These are phyloP conservation scores for Micractinium sp. DNA, from an alignment of 139 green algal genomes.

Conservation along the genomic window DNA sequence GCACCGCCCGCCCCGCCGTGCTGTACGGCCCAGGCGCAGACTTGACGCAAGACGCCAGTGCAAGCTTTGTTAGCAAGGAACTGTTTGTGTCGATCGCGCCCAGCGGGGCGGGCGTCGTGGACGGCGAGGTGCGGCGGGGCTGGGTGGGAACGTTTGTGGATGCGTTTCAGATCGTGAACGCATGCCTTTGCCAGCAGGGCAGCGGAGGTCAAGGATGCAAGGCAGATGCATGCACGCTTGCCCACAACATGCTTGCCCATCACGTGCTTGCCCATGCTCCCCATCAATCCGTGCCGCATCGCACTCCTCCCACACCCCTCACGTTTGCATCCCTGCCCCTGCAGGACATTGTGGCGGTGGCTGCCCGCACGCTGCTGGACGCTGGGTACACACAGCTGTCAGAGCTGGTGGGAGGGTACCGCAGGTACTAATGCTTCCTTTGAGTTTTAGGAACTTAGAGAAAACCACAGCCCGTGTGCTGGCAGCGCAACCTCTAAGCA, in stretches of 20 bases:
- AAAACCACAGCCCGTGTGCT: too few species aligned
- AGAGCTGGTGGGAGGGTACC: conserved; percentile 39
- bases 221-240: neutral
- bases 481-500: too few species aligned
- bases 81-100: conserved; percentile 35
- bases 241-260: too few species aligned
- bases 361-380: neutral
- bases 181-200: neutral
- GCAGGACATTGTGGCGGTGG: conserved; percentile 26
- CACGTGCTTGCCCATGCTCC: too few species aligned
- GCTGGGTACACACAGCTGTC: conserved; percentile 12
- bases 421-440: too few species aligned
- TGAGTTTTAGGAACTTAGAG: too few species aligned
- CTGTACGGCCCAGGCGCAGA: conserved; percentile 7
- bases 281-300: neutral
- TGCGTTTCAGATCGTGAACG: too few species aligned
- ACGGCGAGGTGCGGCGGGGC: neutral
- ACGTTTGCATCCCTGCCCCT: neutral
- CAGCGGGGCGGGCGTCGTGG: neutral
- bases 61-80: conserved; percentile 2
- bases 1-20: neutral
- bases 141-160: neutral
- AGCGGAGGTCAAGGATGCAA: too few species aligned
- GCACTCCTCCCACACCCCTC: neutral
- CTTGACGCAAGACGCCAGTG: neutral